Base-by-base conservation (phyloP, 192 early-diverging fungal species). In the Oehlia diaphana region DNA sequence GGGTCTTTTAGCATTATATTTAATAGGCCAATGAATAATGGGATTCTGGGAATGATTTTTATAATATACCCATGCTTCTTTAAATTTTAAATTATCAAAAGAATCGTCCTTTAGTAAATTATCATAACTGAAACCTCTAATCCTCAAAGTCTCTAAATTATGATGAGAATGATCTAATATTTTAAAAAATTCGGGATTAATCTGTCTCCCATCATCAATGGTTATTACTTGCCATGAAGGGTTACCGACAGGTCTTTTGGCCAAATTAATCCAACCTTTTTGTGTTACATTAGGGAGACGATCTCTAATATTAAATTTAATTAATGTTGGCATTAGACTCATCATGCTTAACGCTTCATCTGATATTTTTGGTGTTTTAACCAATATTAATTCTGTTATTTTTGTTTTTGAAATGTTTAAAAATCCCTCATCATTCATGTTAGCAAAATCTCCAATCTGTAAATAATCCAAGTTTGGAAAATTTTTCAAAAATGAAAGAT, bases 171-270 rank as follows among this genome's bases (percentile, higher is more conserved):
- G n/a, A 16, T 78, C 62, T 69, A 78, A 53, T 2, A 69, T 35
- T 28, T 69, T 47, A 69, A 78, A 78, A 58, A 78, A 78, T 69
- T 78, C 44, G 16, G 77, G 26, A 63, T 33, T 37, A 49, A 78
- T 68, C 61, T 39, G 13, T 35, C 77, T 66, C 7, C 77, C 77
- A 50, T 78, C 77, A 53, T 53, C 50, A 16, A 78, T 78, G 35
- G 26, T 26, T 26, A 78, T 28, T 69, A 1, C 33, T 35, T n/a
- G 44, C 77, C 77, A 78, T 1, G 77, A 78, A 10, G 63, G 66
- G 68, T 44, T 33, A 12, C 33, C 66, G 5, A 12, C 3, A 0
- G 77, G 77, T 69, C 77, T 44, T 65, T 53, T 78, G 2, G 61
- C 77, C 3, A 78, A 69, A 16, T 44, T 19, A 26, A 78, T 42